Conservation (phyloP, 768 basidiomycete genomes). For the Cystobasidium ongulense region DNA sequence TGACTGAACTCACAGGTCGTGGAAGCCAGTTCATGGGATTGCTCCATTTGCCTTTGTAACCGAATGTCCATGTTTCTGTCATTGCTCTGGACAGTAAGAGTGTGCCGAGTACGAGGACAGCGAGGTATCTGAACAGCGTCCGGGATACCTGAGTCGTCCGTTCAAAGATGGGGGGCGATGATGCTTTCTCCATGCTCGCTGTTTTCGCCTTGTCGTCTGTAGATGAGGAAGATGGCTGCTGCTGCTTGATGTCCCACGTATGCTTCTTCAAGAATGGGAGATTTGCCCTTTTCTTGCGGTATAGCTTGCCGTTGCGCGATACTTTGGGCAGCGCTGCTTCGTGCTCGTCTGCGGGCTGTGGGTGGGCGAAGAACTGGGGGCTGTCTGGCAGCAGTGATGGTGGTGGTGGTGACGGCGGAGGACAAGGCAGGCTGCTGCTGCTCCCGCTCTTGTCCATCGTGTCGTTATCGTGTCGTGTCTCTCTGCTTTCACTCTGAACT, state of each 20-base stretch:
- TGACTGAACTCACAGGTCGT: neutral
- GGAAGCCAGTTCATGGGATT: constrained; percentile 2
- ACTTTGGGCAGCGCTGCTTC: neutral
- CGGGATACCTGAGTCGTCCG: constrained; percentile 14
- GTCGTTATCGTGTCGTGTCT: no score
- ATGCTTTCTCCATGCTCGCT: neutral
- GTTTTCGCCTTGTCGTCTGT: neutral
- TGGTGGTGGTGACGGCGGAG: neutral
- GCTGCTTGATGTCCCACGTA: constrained; percentile 5
- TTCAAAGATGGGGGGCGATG: neutral
- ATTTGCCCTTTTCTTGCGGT: constrained; percentile 14
- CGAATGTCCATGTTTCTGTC: constrained; percentile 22
- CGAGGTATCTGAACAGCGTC: neutral
- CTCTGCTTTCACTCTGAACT: neutral
- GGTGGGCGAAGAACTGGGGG: neutral
- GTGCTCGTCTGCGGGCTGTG: neutral
- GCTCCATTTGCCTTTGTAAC: constrained; percentile 13
- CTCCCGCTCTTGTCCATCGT: neutral
- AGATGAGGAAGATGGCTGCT: no score
- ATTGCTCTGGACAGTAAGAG: constrained; percentile 11
- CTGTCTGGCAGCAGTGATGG: no score
- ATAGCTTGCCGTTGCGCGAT: constrained; percentile 9
- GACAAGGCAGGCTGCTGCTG: neutral
- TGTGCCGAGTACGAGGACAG: constrained; percentile 18
- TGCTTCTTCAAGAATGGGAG: constrained; percentile 27